Evolutionary conservation across 441 rosid species (phyloP).

Genomic region (Metrosideros polymorpha): DNA sequence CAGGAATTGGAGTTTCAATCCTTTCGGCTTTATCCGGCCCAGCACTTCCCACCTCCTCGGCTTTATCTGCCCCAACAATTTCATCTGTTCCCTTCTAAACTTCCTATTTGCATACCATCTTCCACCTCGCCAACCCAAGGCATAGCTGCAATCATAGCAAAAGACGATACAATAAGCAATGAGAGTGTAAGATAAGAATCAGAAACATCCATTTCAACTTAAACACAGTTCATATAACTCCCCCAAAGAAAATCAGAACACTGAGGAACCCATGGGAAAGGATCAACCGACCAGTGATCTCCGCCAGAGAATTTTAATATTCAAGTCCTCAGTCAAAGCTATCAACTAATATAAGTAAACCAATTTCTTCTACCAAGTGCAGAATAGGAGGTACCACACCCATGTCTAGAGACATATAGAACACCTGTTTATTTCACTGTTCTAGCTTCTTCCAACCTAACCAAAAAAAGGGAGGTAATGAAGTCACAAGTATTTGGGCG

Average conservation of each 20-base stretch:
- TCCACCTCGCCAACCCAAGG: slow-evolving; percentile 95
- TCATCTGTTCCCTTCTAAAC: slow-evolving; percentile 74
- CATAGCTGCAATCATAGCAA: slow-evolving; percentile 40
- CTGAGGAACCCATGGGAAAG: neutral
- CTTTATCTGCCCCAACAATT: slow-evolving; percentile 53
- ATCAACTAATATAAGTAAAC: neutral
- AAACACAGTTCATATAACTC: neutral
- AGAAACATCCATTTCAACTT: neutral
- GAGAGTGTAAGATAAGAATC: neutral
- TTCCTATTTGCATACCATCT: slow-evolving; percentile 81
- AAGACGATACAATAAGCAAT: neutral
- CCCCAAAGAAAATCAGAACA: neutral
- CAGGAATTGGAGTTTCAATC: slow-evolving; percentile 43
- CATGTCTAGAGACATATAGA: neutral
- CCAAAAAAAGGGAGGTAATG: neutral
- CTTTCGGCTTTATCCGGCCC: slow-evolving; percentile 45
- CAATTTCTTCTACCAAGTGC: neutral
- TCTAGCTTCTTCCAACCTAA: neutral
- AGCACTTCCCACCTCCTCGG: slow-evolving; percentile 66
- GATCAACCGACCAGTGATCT: neutral
- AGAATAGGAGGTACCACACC: neutral
- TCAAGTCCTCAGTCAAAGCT: neutral
- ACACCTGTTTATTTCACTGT: neutral
- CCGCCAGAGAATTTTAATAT: neutral
- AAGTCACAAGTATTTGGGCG: neutral